Evolutionary conservation across 1,284 basidiomycete genomes (phyloP).

Genomic region (Pseudozyma pruni): DNA sequence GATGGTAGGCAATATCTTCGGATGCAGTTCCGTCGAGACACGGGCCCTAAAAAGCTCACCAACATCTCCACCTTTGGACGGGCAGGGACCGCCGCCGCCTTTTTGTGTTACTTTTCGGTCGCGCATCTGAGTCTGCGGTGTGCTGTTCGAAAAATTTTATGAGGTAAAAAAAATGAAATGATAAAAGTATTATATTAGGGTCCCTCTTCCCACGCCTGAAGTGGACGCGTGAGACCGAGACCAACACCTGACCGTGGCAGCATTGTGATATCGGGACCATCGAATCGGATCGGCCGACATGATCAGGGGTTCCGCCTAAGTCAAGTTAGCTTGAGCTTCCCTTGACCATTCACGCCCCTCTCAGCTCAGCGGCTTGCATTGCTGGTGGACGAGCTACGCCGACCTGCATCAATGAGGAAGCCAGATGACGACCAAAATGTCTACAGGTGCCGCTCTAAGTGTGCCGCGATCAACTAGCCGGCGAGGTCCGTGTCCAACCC

Average conservation of each 20-base stretch:
- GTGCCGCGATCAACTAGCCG: too few species aligned
- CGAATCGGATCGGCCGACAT: too few species aligned
- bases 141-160: too few species aligned
- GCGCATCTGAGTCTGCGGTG: background rate
- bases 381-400: too few species aligned
- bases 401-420: too few species aligned
- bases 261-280: background rate
- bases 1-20: conserved; percentile 1
- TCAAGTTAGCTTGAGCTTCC: too few species aligned
- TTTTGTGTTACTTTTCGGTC: conserved; percentile 14
- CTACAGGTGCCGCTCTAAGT: too few species aligned
- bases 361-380: too few species aligned
- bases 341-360: too few species aligned
- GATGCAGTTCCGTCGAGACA: background rate
- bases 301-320: too few species aligned
- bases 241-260: conserved; percentile 39
- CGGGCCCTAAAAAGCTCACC: background rate
- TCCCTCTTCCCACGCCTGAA: background rate
- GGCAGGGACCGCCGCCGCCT: background rate
- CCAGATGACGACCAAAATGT: too few species aligned
- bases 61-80: conserved; percentile 31
- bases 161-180: conserved; percentile 2
- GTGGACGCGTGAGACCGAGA: conserved; percentile 7
- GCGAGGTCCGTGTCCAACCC: too few species aligned
- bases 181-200: background rate